phyloP scores from a whole-genome alignment of 164 flowering plant genomes.

The Warburgia ugandensis region DNA sequence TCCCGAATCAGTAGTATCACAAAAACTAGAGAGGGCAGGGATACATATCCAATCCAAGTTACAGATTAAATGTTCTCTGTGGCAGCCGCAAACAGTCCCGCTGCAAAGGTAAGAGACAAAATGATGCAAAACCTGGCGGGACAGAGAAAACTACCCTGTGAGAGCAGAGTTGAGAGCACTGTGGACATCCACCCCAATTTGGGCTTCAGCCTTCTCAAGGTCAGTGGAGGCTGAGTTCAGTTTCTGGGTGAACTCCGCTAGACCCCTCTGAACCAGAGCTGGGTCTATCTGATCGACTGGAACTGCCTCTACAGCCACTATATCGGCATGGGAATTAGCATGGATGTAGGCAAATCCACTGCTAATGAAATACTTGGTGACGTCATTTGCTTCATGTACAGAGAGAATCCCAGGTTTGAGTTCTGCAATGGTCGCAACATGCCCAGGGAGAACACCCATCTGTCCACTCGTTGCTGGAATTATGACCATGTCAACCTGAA shows the following conservation, averaged over 20 bases:
- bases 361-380: conserved; percentile 72
- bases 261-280: conserved; percentile 65
- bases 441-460: conserved; percentile 94
- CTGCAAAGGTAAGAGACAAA: too few species aligned
- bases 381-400: conserved; percentile 70
- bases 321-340: conserved; percentile 74
- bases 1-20: too few species aligned
- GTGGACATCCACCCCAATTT: conserved; percentile 79
- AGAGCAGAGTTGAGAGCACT: conserved; percentile 74
- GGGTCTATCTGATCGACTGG: conserved; percentile 70
- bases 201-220: conserved; percentile 90
- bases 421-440: conserved; percentile 82
- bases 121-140: too few species aligned
- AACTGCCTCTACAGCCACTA: conserved; percentile 77
- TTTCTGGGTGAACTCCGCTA: conserved; percentile 81
- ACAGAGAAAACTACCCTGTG: conserved; percentile 63
- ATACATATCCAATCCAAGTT: too few species aligned
- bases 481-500: conserved; percentile 87
- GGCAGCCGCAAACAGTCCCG: too few species aligned
- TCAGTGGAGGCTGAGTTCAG: conserved; percentile 73
- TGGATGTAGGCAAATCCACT: conserved; percentile 88
- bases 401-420: conserved; percentile 78
- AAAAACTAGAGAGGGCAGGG: too few species aligned
- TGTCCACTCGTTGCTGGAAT: conserved; percentile 84
- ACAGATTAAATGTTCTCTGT: too few species aligned